These are phyloP conservation scores for Solanum sitiens DNA, from an alignment of 257 asterid genomes.

Conservation along the genomic window DNA sequence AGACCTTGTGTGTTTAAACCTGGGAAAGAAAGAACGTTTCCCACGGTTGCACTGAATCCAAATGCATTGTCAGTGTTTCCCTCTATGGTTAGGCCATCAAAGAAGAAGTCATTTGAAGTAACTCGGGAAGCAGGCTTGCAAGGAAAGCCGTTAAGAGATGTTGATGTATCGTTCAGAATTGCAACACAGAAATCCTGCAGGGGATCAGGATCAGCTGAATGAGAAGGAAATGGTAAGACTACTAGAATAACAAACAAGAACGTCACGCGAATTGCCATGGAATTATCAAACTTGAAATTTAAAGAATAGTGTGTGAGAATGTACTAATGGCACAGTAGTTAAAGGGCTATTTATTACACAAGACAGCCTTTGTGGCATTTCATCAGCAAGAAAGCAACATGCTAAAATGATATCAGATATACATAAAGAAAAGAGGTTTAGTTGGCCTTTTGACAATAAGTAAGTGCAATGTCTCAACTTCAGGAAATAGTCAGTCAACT, in stretches of 20 bases:
- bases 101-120: slow-evolving; percentile 45
- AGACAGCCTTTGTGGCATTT: background rate
- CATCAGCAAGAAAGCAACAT: background rate
- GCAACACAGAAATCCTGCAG: slow-evolving; percentile 55
- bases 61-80: slow-evolving; percentile 21
- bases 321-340: background rate
- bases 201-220: slow-evolving; percentile 40
- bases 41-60: slow-evolving; percentile 6
- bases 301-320: background rate
- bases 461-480: background rate
- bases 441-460: background rate
- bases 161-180: background rate
- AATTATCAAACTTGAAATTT: background rate
- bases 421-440: background rate
- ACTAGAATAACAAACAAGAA: background rate
- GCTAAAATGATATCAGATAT: background rate
- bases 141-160: slow-evolving; percentile 37
- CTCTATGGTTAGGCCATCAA: slow-evolving; percentile 26
- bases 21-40: slow-evolving; percentile 35
- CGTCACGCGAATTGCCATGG: background rate
- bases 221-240: slow-evolving; percentile 20
- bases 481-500: background rate
- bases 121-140: slow-evolving; percentile 37
- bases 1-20: slow-evolving; percentile 53
- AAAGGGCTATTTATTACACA: background rate